These are phyloP conservation scores for Backusella australiensis DNA, from an alignment of 192 early-diverging fungal species.

Conservation along the genomic window DNA sequence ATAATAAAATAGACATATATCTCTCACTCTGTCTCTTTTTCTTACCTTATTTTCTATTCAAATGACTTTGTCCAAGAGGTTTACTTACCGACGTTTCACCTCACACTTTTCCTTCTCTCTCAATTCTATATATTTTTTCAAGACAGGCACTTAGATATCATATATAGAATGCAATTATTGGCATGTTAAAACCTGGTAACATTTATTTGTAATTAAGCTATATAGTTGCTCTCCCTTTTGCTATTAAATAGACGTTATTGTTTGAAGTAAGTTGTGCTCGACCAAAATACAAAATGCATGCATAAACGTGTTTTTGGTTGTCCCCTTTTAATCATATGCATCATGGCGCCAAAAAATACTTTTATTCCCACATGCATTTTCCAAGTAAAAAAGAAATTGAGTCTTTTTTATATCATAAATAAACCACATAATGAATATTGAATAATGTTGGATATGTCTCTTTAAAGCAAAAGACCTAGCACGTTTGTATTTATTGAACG, in stretches of 20 bases:
- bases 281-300: neutral
- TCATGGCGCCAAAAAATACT: neutral
- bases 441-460: neutral
- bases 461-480: neutral
- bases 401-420: neutral
- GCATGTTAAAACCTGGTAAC: neutral
- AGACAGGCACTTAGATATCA: neutral
- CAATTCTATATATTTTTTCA: neutral
- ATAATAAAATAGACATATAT: no score
- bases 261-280: neutral
- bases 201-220: neutral
- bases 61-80: no score
- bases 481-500: no score
- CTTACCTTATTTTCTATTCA: no score
- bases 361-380: neutral
- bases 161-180: neutral
- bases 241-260: neutral
- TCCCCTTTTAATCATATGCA: neutral
- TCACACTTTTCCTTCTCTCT: no score
- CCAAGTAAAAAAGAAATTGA: neutral
- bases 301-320: neutral
- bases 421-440: neutral
- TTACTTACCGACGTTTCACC: no score
- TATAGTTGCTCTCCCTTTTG: neutral
- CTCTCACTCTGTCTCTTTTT: no score